phyloP scores from a whole-genome alignment of 2,329 filamentous ascomycete species.

The Gnomoniopsis smithogilvyi region DNA sequence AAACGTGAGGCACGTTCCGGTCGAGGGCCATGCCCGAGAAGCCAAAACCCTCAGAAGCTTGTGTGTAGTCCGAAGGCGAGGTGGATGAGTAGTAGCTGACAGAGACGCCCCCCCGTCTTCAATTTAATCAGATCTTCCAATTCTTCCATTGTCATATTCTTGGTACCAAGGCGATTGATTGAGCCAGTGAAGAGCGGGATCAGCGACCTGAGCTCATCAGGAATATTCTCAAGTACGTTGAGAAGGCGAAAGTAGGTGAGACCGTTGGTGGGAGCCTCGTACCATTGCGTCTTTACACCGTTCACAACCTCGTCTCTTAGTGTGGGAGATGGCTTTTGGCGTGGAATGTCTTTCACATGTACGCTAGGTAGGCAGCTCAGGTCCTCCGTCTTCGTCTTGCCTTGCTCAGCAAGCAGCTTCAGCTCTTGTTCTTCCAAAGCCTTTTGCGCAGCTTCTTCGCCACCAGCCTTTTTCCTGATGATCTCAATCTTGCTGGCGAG shows the following conservation, averaged over 20 bases:
- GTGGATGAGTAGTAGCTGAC: slow-evolving; percentile 81
- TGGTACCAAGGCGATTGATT: slow-evolving; percentile 90
- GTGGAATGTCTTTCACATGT: slow-evolving; percentile 83
- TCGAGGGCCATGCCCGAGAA: slow-evolving; percentile 88
- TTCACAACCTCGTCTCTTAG: slow-evolving; percentile 64
- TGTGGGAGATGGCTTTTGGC: slow-evolving; percentile 61
- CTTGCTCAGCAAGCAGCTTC: slow-evolving; percentile 76
- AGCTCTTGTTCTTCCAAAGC: slow-evolving; percentile 76
- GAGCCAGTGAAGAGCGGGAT: slow-evolving; percentile 89
- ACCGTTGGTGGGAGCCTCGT: slow-evolving; percentile 89
- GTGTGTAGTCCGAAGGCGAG: slow-evolving; percentile 67
- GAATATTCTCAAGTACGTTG: slow-evolving; percentile 73
- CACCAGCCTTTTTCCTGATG: slow-evolving; percentile 64
- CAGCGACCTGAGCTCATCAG: slow-evolving; percentile 78
- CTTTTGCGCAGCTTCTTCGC: slow-evolving; percentile 67
- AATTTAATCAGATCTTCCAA: slow-evolving; percentile 95
- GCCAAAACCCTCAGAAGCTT: slow-evolving; percentile 75
- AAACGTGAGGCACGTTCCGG: slow-evolving; percentile 86
- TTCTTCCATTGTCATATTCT: slow-evolving; percentile 85
- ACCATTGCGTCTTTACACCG: slow-evolving; percentile 77
- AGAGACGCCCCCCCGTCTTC: slow-evolving; percentile 87
- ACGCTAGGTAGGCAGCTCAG: slow-evolving; percentile 85
- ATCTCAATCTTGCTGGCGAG: slow-evolving; percentile 72
- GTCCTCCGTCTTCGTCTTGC: slow-evolving; percentile 79
- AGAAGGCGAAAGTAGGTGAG: slow-evolving; percentile 94